phyloP scores from a whole-genome alignment of 306 rosid species.

The Acmispon strigosus region DNA sequence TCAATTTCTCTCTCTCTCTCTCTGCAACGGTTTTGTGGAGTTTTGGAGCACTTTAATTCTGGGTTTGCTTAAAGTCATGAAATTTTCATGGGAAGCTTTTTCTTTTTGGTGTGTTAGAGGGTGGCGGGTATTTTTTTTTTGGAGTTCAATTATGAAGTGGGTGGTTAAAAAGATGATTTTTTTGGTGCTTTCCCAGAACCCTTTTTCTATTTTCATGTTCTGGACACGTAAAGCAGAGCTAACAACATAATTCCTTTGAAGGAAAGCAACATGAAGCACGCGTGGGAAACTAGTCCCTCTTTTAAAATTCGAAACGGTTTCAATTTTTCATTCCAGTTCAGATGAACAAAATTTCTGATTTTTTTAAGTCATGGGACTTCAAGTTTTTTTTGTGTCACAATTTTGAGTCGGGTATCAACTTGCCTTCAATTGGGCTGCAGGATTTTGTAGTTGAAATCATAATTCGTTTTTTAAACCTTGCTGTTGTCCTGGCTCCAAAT shows the following conservation, averaged over 20 bases:
- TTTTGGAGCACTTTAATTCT: neutral
- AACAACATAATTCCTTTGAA: conserved; percentile 15
- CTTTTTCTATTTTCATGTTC: conserved; percentile 7
- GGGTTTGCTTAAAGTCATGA: conserved; percentile 4
- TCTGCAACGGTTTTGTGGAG: too few relatives aligned
- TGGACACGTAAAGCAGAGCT: neutral
- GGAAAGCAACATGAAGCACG: conserved; percentile 15
- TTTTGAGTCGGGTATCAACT: neutral
- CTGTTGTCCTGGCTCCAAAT: neutral
- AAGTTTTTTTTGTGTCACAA: neutral
- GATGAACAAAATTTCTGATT: neutral
- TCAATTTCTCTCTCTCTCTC: too few relatives aligned
- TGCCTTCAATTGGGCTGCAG: neutral
- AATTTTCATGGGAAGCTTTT: neutral
- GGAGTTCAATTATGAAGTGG: conserved; percentile 23
- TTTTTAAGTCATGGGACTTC: neutral
- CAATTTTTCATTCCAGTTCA: neutral
- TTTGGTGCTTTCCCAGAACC: conserved; percentile 19
- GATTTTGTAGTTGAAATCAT: neutral
- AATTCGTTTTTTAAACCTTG: too few relatives aligned
- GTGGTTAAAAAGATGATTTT: conserved; percentile 16
- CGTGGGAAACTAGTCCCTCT: neutral
- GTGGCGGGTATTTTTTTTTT: conserved; percentile 11
- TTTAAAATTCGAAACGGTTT: conserved; percentile 9
- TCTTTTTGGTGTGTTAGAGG: neutral